These are phyloP conservation scores for Vitis hybrid DNA, from an alignment of 177 flowering plant genomes.

Conservation along the genomic window DNA sequence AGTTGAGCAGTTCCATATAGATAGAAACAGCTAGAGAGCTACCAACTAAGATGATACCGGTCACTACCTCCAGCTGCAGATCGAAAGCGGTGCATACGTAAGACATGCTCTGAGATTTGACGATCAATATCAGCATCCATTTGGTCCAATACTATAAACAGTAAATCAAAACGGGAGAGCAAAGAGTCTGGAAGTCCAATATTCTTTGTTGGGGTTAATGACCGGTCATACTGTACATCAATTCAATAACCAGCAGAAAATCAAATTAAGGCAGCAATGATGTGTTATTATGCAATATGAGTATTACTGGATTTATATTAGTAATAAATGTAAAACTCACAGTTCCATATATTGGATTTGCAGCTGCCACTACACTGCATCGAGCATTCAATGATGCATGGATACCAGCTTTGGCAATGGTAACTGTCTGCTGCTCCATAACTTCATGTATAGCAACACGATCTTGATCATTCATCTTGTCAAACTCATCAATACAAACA, in stretches of 20 bases:
- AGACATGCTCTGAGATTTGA: slow-evolving; percentile 87
- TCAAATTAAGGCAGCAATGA: slow-evolving; percentile 3
- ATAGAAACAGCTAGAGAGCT: slow-evolving; percentile 4
- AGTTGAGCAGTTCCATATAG: slow-evolving; percentile 6
- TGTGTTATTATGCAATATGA: too few relatives aligned
- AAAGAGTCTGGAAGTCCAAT: slow-evolving; percentile 98
- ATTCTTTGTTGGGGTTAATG: slow-evolving; percentile 95
- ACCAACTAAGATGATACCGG: not conserved
- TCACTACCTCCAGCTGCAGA: slow-evolving; percentile 71
- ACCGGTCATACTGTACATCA: slow-evolving; percentile 87
- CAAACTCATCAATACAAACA: slow-evolving; percentile 98
- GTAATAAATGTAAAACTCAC: slow-evolving; percentile 44
- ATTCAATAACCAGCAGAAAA: slow-evolving; percentile 9
- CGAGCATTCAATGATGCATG: slow-evolving; percentile 99
- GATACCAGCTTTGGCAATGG: slow-evolving; percentile 99
- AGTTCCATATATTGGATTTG: slow-evolving; percentile 98
- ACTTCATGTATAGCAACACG: slow-evolving; percentile 99
- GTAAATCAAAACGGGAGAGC: slow-evolving; percentile 96
- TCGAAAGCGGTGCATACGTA: slow-evolving; percentile 94
- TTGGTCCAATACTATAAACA: slow-evolving; percentile 98
- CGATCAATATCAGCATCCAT: slow-evolving; percentile 98
- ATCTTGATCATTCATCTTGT: slow-evolving; percentile 98
- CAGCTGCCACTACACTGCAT: slow-evolving; percentile 99
- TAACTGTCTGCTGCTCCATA: slow-evolving; percentile 99
- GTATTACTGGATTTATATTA: not conserved